Evolutionary conservation across 495 filamentous ascomycete species (phyloP).

Genomic region (Polyplosphaeria fusca): DNA sequence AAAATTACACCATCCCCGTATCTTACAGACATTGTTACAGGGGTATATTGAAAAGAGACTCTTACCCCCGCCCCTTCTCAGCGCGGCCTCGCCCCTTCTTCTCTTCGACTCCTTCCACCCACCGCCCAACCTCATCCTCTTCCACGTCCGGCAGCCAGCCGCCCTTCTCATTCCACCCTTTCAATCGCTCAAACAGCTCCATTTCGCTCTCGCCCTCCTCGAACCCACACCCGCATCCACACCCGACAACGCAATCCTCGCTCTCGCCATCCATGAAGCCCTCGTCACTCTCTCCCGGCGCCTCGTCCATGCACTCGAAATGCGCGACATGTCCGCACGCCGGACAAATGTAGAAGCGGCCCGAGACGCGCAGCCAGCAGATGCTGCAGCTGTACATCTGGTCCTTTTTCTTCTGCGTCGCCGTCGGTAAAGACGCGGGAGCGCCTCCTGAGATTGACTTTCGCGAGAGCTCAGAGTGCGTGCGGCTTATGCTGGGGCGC

Average conservation of each 20-base stretch:
- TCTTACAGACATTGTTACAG: too few relatives aligned
- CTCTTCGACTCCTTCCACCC: too few relatives aligned
- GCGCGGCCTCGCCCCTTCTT: too few relatives aligned
- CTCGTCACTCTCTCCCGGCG: background rate
- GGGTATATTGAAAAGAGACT: too few relatives aligned
- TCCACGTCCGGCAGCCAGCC: constrained; percentile 20
- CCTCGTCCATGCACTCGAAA: constrained; percentile 18
- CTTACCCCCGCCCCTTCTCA: too few relatives aligned
- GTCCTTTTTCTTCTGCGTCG: constrained; percentile 2
- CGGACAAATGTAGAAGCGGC: constrained; percentile 24
- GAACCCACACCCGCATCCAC: constrained; percentile 5
- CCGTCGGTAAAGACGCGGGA: background rate
- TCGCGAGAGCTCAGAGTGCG: background rate
- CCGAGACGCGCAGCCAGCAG: constrained; percentile 24
- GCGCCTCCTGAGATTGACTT: background rate
- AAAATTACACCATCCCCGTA: too few relatives aligned
- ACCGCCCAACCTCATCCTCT: constrained; percentile 1
- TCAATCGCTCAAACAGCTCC: background rate
- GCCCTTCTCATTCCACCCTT: constrained; percentile 11
- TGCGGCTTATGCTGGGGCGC: constrained; percentile 4
- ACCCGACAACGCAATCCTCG: constrained; percentile 8
- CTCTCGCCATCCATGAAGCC: background rate
- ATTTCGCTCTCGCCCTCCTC: background rate
- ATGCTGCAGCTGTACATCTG: constrained; percentile 25
- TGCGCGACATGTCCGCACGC: constrained; percentile 24